Evolutionary conservation across 495 filamentous ascomycete species (phyloP), one percentile per base, ranked within the genome.

Genomic region (Thermothielavioides terrestris): DNA sequence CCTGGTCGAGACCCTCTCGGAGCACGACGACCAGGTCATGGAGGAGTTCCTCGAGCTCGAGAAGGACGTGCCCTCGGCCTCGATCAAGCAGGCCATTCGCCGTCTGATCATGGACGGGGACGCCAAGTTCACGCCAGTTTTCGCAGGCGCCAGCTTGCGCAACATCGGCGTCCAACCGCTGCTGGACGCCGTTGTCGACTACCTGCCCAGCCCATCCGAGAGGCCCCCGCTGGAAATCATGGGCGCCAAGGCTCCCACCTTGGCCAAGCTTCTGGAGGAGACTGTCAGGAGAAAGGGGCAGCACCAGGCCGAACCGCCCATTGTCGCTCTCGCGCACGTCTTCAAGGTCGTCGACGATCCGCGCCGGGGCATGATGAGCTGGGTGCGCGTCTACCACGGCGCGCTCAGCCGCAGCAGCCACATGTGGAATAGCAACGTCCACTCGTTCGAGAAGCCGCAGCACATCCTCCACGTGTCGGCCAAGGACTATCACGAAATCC

Each of bases 281-380:
- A 66, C 64, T 6, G 74, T 73, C 31, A 68, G 80, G 56, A 56
- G 63, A 79, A 60, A 57, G 46, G 48, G 42, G 46, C 68, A 36
- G 55, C 70, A 30, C 65, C 76, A 42, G 61, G 65, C 49, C 11
- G 64, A 73, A 38, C 57, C 66, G 2, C 65, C 79, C 20, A 66
- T 95, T 14, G 77, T 83, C 46, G 80, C 82, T 35, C 86, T 91
- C 52, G 89, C 86, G 3, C 72, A 95, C 27, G 94, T 94, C 12
- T 99, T 99, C 77, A 99, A 99, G 65, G 94, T 97, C 10, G 88
- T 95, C 54, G 83, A 92, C 54, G 91, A 97, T 56, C 68, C 85
- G 11, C 80, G 82, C 40, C 82, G 88, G 11, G 94, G 94, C 9
- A 83, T 92, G 17, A 77, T 99, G 52, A 88, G 94, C 49, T 99